Percentiles rank a stretch among this genome's conserved stretches.
These are phyloP conservation scores for Malassezia sympodialis DNA, from an alignment of 1,284 basidiomycete species.

Conservation along the genomic window DNA sequence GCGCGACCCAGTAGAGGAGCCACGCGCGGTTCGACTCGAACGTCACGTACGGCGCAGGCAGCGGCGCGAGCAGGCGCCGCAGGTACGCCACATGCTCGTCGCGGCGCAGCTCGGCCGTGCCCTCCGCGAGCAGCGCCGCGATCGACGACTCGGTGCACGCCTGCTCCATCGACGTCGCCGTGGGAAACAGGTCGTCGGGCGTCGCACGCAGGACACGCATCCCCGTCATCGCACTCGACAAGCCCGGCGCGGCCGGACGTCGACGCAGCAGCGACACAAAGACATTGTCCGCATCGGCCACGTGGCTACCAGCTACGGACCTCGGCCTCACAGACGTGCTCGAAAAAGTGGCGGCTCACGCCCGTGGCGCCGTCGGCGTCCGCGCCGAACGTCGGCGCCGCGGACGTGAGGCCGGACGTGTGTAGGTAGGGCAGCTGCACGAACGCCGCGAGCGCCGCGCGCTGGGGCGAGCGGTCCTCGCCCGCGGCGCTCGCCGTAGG, in stretches of 20 bases:
- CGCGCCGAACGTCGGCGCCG: slow-evolving; percentile 9
- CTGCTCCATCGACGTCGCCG: slow-evolving; percentile 38
- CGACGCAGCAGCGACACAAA: background rate
- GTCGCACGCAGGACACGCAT: slow-evolving; percentile 19
- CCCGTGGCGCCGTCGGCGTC: slow-evolving; percentile 9
- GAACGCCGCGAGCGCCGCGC: slow-evolving; percentile 24
- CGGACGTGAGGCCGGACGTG: slow-evolving; percentile 18
- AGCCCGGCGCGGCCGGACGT: background rate
- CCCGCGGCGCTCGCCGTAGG: background rate
- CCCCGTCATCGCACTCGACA: background rate
- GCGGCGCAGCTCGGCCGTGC: slow-evolving; percentile 25
- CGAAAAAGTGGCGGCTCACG: slow-evolving; percentile 26
- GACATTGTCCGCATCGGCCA: background rate
- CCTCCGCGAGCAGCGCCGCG: slow-evolving; percentile 22
- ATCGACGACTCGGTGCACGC: slow-evolving; percentile 31
- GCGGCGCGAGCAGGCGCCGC: slow-evolving; percentile 31
- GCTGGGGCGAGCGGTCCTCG: background rate
- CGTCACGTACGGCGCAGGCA: slow-evolving; percentile 35
- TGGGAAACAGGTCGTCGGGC: slow-evolving; percentile 29
- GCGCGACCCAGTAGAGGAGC: slow-evolving; percentile 45
- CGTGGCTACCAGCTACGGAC: slow-evolving; percentile 27
- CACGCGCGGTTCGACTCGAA: slow-evolving; percentile 45
- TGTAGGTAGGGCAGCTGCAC: slow-evolving; percentile 28
- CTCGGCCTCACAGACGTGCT: slow-evolving; percentile 34
- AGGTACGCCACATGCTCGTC: slow-evolving; percentile 36